Conservation (phyloP, 352 stramenopile genomes). For the Paralagenidium karlingii region DNA sequence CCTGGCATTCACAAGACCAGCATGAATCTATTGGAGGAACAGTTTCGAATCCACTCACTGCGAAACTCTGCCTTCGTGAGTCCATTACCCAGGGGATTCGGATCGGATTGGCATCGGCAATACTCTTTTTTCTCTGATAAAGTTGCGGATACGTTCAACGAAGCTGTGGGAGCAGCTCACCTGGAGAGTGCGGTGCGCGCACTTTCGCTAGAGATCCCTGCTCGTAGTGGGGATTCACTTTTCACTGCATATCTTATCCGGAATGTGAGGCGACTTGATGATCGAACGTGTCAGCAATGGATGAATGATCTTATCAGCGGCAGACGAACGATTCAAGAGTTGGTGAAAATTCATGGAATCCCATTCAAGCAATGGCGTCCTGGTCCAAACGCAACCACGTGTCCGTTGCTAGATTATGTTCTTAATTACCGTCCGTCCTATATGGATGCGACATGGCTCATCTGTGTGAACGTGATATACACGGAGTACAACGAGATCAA, state of each 20-base stretch:
- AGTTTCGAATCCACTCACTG: conserved; percentile 64
- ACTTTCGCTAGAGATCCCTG: not conserved
- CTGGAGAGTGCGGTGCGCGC: not conserved
- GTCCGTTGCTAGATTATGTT: conserved; percentile 64
- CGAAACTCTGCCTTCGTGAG: conserved; percentile 68
- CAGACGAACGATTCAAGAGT: conserved; percentile 39
- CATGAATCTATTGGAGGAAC: conserved; percentile 61
- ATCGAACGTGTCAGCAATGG: conserved; percentile 66
- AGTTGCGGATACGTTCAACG: conserved; percentile 57
- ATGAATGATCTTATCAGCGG: conserved; percentile 65
- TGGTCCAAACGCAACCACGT: conserved; percentile 62
- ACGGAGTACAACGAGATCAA: conserved; percentile 79
- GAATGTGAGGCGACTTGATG: conserved; percentile 67
- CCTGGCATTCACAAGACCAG: conserved; percentile 69
- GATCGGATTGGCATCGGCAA: conserved; percentile 69
- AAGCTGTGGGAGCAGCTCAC: conserved; percentile 33
- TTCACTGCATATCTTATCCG: conserved; percentile 77
- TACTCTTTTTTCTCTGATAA: conserved; percentile 80
- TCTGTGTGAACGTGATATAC: conserved; percentile 77
- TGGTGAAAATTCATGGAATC: conserved; percentile 66
- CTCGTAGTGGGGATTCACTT: conserved; percentile 13
- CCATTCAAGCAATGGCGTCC: conserved; percentile 78
- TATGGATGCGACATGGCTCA: conserved; percentile 70
- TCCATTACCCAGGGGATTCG: conserved; percentile 57
- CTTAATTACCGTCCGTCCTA: conserved; percentile 57